These are phyloP conservation scores for Nicotiana attenuata DNA, from an alignment of 257 asterid species.

Conservation along the genomic window DNA sequence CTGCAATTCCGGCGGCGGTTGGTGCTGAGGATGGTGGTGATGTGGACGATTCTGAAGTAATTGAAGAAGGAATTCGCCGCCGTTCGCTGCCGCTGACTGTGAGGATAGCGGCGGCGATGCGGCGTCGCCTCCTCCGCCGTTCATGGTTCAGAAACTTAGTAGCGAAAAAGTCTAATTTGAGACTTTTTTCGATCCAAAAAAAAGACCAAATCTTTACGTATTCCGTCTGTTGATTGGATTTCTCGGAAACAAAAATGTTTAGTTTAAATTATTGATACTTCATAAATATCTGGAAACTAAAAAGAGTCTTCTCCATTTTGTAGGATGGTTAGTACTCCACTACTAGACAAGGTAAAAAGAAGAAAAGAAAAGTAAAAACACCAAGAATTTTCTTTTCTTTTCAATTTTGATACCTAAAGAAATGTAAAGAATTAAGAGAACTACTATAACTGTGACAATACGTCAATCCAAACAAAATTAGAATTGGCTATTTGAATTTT, in stretches of 20 bases:
- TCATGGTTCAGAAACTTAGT: constrained; percentile 27
- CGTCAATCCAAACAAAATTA: no score
- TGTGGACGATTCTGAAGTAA: constrained; percentile 50
- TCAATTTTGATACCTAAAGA: not conserved
- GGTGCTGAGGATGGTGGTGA: constrained; percentile 15
- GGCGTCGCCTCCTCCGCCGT: constrained; percentile 55
- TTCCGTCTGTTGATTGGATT: not conserved
- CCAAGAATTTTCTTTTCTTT: no score
- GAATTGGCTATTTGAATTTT: not conserved
- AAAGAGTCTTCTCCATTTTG: not conserved
- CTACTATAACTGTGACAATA: not conserved
- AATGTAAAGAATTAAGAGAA: not conserved
- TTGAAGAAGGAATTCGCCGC: constrained; percentile 82
- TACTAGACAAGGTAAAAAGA: no score
- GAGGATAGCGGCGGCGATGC: constrained; percentile 28
- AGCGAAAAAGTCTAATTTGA: not conserved
- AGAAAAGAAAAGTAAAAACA: no score
- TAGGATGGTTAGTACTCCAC: not conserved
- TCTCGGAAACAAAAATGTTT: not conserved
- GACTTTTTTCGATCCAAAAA: not conserved
- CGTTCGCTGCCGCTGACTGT: constrained; percentile 23
- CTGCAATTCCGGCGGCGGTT: constrained; percentile 22
- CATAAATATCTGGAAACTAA: not conserved
- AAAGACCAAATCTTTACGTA: not conserved
- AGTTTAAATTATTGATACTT: not conserved